Base-by-base conservation (phyloP, 2,329 filamentous ascomycete genomes). In the Nemania sp. region DNA sequence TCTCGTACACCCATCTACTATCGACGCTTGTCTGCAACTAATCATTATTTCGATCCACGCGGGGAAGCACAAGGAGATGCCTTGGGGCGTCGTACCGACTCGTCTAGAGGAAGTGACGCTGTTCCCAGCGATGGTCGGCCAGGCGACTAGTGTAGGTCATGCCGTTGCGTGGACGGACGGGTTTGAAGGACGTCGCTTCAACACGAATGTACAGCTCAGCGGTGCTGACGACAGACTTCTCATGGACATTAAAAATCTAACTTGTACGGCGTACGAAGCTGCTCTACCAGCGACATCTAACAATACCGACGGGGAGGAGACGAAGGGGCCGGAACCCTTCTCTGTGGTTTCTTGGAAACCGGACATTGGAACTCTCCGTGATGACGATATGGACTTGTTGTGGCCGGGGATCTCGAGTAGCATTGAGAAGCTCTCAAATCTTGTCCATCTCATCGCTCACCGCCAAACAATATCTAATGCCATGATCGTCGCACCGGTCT, bases 1-100 rank as follows among this genome's bases (percentile, higher is more conserved):
- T 40, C 62, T 72, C 11, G 60, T 80, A 17, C 78, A 80, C 59
- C 78, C 79, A 0, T 67, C 75, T 0, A 69, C 70, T 13, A 69
- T 80, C 13, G 78, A 81, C 60, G 68, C 69, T n/a, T 63, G 60
- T 17, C 60, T 78, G 3, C 76, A 78, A 45, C 68, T 76, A 6
- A 60, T 67, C 11, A 74, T 74, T 40, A 68, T 66, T 1, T 67
- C 73, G n/a, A 69, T 74, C 37, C 66, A 74, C 35, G 65, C 68
- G 0, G 73, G 73, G 2, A 63, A 66, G 2, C 57, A 63, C 20
- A 71, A 65, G 6, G 69, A 62, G 15, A 73, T 77, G 69, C 50
- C 65, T 1, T 71, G 64, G 43, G 74, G 71, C 18, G 67, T 72
- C 1, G 69, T 77, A 6, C 76, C 75, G 3, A 57, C 47, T 7